Conservation (phyloP, 768 basidiomycete species). For the Sporobolomyces pararoseus region DNA sequence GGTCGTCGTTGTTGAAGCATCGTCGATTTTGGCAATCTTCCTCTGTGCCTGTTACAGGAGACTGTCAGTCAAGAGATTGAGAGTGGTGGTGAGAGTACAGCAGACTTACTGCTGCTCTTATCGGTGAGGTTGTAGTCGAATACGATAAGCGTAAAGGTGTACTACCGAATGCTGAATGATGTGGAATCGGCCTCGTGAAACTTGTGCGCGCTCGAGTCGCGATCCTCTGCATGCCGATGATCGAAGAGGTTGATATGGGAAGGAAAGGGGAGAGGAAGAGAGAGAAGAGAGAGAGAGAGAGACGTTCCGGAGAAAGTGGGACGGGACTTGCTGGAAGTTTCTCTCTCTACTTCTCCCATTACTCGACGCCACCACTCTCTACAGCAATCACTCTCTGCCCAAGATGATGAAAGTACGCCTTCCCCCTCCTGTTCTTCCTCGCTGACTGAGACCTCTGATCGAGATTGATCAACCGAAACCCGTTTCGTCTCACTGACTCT, state of each 20-base stretch:
- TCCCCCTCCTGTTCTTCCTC: not conserved
- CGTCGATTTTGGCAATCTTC: conserved; percentile 13
- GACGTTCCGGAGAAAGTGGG: not conserved
- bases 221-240: not conserved
- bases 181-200: not conserved
- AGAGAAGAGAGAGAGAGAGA: not conserved
- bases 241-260: not conserved
- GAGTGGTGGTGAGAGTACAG: not conserved
- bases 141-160: not conserved
- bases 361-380: not conserved
- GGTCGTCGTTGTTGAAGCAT: not conserved
- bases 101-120: not conserved
- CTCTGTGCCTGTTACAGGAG: not conserved
- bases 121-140: not conserved
- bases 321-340: too few species aligned
- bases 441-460: not conserved
- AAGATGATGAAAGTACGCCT: conserved; percentile 36
- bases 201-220: not conserved
- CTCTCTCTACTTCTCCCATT: not conserved
- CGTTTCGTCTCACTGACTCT: not conserved
- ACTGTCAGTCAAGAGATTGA: not conserved
- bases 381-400: not conserved
- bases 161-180: not conserved
- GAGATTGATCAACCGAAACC: not conserved
- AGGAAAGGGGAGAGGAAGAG: too few species aligned